Conservation (phyloP, 306 rosid genomes). For the Lithocarpus polystachyus region DNA sequence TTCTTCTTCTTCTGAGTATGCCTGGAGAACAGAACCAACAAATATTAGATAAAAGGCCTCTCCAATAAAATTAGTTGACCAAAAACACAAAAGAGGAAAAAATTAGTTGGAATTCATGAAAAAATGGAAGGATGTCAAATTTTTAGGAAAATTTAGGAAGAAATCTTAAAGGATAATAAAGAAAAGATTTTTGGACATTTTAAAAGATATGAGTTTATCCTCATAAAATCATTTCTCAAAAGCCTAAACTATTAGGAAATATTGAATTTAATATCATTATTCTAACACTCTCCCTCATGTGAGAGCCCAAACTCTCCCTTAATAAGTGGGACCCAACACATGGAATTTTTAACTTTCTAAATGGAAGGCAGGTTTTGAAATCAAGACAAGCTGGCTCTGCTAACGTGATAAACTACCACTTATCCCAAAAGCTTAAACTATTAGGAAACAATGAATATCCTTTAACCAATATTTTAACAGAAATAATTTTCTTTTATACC, state of each 20-base stretch:
- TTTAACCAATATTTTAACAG: too few relatives aligned
- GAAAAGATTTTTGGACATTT: background rate
- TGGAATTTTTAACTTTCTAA: too few relatives aligned
- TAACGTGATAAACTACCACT: too few relatives aligned
- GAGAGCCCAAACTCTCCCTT: too few relatives aligned
- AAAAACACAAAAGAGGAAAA: background rate
- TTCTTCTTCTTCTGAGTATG: constrained; percentile 73
- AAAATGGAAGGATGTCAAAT: background rate
- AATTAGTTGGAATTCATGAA: background rate
- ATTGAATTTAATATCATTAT: too few relatives aligned
- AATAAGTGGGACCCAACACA: too few relatives aligned
- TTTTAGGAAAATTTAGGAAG: background rate
- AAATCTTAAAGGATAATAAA: background rate
- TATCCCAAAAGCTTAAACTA: too few relatives aligned
- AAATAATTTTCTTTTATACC: too few relatives aligned
- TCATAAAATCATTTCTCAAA: background rate
- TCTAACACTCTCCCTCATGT: too few relatives aligned
- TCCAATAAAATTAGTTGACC: background rate
- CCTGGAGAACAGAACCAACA: constrained; percentile 39
- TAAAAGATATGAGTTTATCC: background rate
- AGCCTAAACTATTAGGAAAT: background rate
- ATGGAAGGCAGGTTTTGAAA: too few relatives aligned
- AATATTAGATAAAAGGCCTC: background rate
- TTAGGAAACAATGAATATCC: too few relatives aligned
- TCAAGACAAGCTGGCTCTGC: too few relatives aligned